Conservation (phyloP, 2,329 filamentous ascomycete genomes). For the Colletotrichum liaoningense region DNA sequence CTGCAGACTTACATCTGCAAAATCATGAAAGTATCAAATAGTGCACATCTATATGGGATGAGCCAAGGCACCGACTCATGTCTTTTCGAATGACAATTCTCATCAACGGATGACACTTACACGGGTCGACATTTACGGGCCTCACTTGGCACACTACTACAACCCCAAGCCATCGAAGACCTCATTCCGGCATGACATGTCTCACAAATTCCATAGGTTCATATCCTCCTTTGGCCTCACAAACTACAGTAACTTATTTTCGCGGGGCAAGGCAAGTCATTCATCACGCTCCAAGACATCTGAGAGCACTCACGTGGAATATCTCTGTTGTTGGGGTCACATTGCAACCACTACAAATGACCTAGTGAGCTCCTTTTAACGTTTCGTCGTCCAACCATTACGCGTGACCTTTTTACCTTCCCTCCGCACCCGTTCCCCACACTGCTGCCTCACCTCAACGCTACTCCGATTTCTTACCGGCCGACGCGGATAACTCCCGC, state of each 20-base stretch:
- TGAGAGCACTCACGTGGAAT: conserved; percentile 28
- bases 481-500: conserved; percentile 91
- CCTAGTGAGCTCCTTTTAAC: conserved; percentile 28
- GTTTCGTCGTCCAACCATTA: conserved; percentile 37
- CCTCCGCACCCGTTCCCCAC: background rate
- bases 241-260: no score
- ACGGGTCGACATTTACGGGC: conserved; percentile 13
- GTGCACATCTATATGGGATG: conserved; percentile 9
- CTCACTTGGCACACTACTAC: conserved; percentile 12
- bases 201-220: background rate
- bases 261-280: conserved; percentile 18
- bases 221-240: background rate
- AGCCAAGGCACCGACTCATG: background rate
- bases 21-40: background rate
- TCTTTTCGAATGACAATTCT: conserved; percentile 1
- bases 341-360: conserved; percentile 36
- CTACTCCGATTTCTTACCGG: conserved; percentile 41
- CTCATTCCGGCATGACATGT: conserved; percentile 2
- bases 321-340: conserved; percentile 31
- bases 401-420: conserved; percentile 29
- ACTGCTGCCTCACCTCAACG: background rate
- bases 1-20: no score
- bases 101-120: conserved; percentile 30
- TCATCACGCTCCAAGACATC: background rate
- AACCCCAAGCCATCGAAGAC: background rate